These are phyloP conservation scores for Phytophthora lateralis DNA, from an alignment of 352 stramenopile species.

Conservation along the genomic window DNA sequence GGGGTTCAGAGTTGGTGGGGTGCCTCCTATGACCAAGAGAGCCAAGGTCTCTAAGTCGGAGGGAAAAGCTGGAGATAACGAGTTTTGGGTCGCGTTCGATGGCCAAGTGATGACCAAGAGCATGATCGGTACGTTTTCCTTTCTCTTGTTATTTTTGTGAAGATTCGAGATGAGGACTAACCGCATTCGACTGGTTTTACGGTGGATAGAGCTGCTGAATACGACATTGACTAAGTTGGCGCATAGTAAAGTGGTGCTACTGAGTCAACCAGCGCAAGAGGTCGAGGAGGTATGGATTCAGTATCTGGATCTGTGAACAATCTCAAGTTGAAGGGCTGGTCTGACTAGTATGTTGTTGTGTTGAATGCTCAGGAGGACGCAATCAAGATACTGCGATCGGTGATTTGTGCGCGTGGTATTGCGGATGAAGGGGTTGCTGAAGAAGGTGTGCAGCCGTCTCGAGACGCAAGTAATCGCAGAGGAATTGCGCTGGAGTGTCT, in stretches of 20 bases:
- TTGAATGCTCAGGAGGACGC: slow-evolving; percentile 21
- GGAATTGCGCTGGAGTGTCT: slow-evolving; percentile 20
- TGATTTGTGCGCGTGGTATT: slow-evolving; percentile 2
- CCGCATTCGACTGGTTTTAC: not conserved
- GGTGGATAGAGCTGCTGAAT: slow-evolving; percentile 66
- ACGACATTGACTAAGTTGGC: slow-evolving; percentile 68
- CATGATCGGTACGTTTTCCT: slow-evolving; percentile 58
- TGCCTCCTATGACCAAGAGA: slow-evolving; percentile 52
- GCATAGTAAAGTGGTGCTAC: slow-evolving; percentile 54
- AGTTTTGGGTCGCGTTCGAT: slow-evolving; percentile 78
- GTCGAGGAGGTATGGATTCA: slow-evolving; percentile 38
- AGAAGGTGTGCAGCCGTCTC: slow-evolving; percentile 1
- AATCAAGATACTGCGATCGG: slow-evolving; percentile 21
- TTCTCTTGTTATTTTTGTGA: not conserved
- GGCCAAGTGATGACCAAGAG: slow-evolving; percentile 66
- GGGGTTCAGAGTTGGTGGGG: slow-evolving; percentile 26
- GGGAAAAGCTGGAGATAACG: slow-evolving; percentile 36
- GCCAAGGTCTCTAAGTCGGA: slow-evolving; percentile 47
- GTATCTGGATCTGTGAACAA: not conserved
- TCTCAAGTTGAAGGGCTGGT: not conserved
- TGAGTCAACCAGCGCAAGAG: slow-evolving; percentile 52
- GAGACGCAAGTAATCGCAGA: slow-evolving; percentile 1
- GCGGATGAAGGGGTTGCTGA: not conserved
- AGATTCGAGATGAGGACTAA: not conserved
- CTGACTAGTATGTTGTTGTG: not conserved